These are phyloP conservation scores for Colletotrichum orchidophilum DNA, from an alignment of 2,329 filamentous ascomycete genomes.

Conservation along the genomic window DNA sequence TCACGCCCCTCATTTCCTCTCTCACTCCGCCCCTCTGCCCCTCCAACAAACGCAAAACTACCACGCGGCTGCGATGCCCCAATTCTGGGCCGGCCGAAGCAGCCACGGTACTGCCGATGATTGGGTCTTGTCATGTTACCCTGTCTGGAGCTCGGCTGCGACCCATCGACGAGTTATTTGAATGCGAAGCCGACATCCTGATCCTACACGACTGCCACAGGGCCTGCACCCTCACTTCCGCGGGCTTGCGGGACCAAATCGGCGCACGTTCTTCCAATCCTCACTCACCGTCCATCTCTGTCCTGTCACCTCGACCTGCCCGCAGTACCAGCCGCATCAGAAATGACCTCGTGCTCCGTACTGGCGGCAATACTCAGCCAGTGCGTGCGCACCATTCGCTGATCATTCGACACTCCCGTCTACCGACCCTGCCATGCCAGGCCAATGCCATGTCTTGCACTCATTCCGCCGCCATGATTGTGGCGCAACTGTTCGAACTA, in stretches of 20 bases:
- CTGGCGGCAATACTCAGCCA: constrained; percentile 18
- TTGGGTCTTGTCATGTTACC: constrained; percentile 7
- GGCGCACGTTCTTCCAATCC: constrained; percentile 17
- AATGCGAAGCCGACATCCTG: constrained; percentile 21
- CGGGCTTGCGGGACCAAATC: constrained; percentile 27
- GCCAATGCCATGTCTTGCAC: constrained; percentile 8
- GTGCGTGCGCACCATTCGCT: constrained; percentile 6
- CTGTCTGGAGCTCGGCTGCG: constrained; percentile 16
- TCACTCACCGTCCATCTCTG: neutral
- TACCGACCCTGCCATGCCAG: neutral
- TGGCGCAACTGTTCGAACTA: constrained; percentile 8
- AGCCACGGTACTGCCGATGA: constrained; percentile 19
- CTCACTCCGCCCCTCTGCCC: neutral
- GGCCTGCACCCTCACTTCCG: constrained; percentile 5
- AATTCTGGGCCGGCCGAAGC: constrained; percentile 16
- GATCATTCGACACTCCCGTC: neutral
- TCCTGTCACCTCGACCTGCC: constrained; percentile 6
- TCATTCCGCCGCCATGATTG: constrained; percentile 10
- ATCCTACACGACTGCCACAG: constrained; percentile 9
- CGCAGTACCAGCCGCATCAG: constrained; percentile 11
- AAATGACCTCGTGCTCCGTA: constrained; percentile 6
- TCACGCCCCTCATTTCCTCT: constrained; percentile 10
- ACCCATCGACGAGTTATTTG: constrained; percentile 13
- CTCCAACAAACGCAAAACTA: constrained; percentile 15
- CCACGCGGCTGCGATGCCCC: constrained; percentile 16